These are phyloP conservation scores for Xerocomus spinulosus DNA, from an alignment of 768 basidiomycete genomes.

Conservation along the genomic window DNA sequence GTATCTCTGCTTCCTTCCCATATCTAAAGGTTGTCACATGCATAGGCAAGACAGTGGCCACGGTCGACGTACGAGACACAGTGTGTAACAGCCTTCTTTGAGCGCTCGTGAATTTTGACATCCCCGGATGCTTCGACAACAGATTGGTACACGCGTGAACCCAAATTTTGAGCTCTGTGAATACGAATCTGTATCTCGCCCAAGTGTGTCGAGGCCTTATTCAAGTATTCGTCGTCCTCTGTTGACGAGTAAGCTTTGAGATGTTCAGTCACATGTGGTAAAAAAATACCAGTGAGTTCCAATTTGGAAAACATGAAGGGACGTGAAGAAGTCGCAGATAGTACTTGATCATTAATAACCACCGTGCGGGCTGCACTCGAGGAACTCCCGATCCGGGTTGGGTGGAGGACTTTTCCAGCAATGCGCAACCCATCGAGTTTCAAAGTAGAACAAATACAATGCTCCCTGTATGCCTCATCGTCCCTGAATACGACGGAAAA, in stretches of 20 bases:
- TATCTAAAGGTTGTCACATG: slow-evolving; percentile 15
- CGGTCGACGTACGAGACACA: slow-evolving; percentile 22
- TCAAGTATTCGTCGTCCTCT: slow-evolving; percentile 28
- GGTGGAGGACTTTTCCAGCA: slow-evolving; percentile 4
- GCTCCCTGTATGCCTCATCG: neutral
- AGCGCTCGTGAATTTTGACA: slow-evolving; percentile 27
- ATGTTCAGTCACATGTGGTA: no score
- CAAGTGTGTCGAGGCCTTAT: slow-evolving; percentile 12
- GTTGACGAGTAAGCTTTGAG: slow-evolving; percentile 7
- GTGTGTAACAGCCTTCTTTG: slow-evolving; percentile 30
- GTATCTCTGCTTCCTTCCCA: slow-evolving; percentile 15
- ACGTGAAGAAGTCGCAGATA: slow-evolving; percentile 16
- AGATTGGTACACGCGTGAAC: rapidly evolving
- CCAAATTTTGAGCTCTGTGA: neutral
- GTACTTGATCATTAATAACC: neutral
- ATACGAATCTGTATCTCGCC: slow-evolving; percentile 20
- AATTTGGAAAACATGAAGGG: slow-evolving; percentile 27
- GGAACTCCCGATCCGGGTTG: neutral
- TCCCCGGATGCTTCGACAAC: neutral
- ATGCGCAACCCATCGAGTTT: slow-evolving; percentile 18
- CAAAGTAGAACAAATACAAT: slow-evolving; percentile 5
- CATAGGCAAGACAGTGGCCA: neutral
- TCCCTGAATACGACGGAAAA: slow-evolving; percentile 27
- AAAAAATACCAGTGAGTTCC: slow-evolving; percentile 25
- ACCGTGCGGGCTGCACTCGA: slow-evolving; percentile 3